These are phyloP conservation scores for Scutellaria minor DNA, from an alignment of 257 asterid species.

Conservation along the genomic window DNA sequence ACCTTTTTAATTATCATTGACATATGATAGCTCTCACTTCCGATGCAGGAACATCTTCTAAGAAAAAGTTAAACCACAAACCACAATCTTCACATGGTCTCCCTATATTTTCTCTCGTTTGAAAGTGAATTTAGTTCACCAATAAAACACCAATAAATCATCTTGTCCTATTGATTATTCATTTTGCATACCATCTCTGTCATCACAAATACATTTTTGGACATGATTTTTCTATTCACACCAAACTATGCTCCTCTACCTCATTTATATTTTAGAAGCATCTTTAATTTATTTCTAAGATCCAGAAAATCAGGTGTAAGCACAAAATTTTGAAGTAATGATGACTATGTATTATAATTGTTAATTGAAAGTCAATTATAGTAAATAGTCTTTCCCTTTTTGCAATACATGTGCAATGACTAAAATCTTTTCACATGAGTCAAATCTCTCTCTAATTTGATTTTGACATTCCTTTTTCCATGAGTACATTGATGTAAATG, in stretches of 20 bases:
- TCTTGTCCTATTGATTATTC: not conserved
- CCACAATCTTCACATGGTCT: not conserved
- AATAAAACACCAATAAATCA: not conserved
- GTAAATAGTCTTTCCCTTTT: not conserved
- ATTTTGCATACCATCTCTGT: not conserved
- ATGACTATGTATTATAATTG: not conserved
- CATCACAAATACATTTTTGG: not conserved
- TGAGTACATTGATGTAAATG: conserved; percentile 14
- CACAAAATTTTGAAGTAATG: not conserved
- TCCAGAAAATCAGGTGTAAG: not conserved
- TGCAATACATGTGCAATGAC: not conserved
- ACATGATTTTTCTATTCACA: not conserved
- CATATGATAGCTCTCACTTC: not conserved
- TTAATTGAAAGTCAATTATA: not conserved
- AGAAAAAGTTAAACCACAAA: not conserved
- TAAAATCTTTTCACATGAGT: not conserved
- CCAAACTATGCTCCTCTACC: conserved; percentile 11
- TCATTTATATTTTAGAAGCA: conserved; percentile 17
- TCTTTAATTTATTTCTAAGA: not conserved
- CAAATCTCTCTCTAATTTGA: not conserved
- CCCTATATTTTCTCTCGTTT: not conserved
- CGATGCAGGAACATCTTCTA: not conserved
- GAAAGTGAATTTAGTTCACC: conserved; percentile 13
- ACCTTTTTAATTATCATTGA: not conserved
- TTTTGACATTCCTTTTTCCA: conserved; percentile 10